A percentile compares a stretch with the other conserved stretches of the same genome.
phyloP scores from a whole-genome alignment of 2,329 filamentous ascomycete genomes.

The Diaporthe sp. region DNA sequence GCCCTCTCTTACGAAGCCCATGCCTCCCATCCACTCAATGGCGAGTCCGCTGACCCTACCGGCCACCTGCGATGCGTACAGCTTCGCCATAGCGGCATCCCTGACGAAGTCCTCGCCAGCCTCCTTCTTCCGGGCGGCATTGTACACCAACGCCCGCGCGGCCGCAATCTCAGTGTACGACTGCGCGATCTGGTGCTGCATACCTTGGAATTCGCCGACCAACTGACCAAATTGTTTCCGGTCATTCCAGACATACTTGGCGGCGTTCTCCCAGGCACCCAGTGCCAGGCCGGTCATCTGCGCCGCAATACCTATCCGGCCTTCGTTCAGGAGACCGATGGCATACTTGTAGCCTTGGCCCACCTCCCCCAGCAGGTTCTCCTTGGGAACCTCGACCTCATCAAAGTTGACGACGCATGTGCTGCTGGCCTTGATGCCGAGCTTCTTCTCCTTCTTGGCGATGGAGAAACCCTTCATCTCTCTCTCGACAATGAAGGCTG shows the following conservation, averaged over 20 bases:
- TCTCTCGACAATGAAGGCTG: conserved; percentile 95
- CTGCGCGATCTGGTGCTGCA: conserved; percentile 99
- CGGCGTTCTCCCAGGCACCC: conserved; percentile 95
- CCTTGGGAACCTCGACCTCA: conserved; percentile 90
- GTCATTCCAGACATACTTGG: conserved; percentile 97
- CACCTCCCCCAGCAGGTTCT: conserved; percentile 88
- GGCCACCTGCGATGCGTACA: conserved; percentile 94
- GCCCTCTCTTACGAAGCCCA: conserved; percentile 97
- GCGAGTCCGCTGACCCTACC: conserved; percentile 87
- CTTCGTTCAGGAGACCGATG: conserved; percentile 94
- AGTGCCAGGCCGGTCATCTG: conserved; percentile 98
- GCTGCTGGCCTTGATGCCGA: conserved; percentile 94
- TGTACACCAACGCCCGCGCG: conserved; percentile 93
- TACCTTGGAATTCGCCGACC: conserved; percentile 97
- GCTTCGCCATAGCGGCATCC: conserved; percentile 98
- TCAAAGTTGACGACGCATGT: conserved; percentile 99
- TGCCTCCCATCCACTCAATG: conserved; percentile 99
- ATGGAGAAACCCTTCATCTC: conserved; percentile 90
- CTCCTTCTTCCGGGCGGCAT: conserved; percentile 98
- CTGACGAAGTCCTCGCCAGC: conserved; percentile 94
- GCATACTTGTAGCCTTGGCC: conserved; percentile 99
- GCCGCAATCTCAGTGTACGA: conserved; percentile 94
- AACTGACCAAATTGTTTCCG: conserved; percentile 95
- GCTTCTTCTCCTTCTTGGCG: conserved; percentile 99
- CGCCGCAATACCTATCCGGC: conserved; percentile 95